These are phyloP conservation scores for Aureobasidium lini DNA, from an alignment of 2,329 filamentous ascomycete genomes.

Conservation along the genomic window DNA sequence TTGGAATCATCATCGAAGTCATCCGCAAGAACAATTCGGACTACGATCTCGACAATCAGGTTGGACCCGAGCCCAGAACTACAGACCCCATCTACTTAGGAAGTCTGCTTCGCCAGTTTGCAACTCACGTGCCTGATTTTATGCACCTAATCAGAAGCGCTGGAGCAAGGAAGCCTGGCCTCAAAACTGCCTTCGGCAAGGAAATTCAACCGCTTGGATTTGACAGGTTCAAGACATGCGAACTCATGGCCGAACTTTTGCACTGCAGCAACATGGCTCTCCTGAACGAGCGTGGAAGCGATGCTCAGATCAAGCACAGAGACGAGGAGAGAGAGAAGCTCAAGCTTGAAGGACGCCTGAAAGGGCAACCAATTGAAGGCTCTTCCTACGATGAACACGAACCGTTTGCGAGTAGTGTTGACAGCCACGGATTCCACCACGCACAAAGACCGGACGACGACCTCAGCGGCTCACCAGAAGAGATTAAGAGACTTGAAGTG, in stretches of 20 bases:
- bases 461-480: conserved; percentile 50
- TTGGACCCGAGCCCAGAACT: conserved; percentile 69
- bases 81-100: conserved; percentile 96
- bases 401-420: conserved; percentile 45
- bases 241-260: conserved; percentile 93
- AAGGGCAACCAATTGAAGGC: conserved; percentile 43
- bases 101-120: conserved; percentile 80
- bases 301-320: conserved; percentile 72
- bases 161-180: conserved; percentile 62
- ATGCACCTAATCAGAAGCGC: conserved; percentile 82
- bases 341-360: conserved; percentile 66
- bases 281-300: conserved; percentile 83
- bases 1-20: conserved; percentile 96
- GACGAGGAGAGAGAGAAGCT: conserved; percentile 76
- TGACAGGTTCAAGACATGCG: conserved; percentile 97
- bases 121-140: conserved; percentile 84
- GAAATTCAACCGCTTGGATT: conserved; percentile 93
- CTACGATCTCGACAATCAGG: conserved; percentile 87
- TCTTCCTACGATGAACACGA: conserved; percentile 51
- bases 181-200: conserved; percentile 82
- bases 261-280: conserved; percentile 99
- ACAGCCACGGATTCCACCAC: conserved; percentile 46
- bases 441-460: conserved; percentile 36
- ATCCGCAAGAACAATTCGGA: conserved; percentile 99
- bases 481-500: conserved; percentile 64